These are phyloP conservation scores for Pseudocercospora musae DNA, from an alignment of 2,329 filamentous ascomycete species.

Conservation along the genomic window DNA sequence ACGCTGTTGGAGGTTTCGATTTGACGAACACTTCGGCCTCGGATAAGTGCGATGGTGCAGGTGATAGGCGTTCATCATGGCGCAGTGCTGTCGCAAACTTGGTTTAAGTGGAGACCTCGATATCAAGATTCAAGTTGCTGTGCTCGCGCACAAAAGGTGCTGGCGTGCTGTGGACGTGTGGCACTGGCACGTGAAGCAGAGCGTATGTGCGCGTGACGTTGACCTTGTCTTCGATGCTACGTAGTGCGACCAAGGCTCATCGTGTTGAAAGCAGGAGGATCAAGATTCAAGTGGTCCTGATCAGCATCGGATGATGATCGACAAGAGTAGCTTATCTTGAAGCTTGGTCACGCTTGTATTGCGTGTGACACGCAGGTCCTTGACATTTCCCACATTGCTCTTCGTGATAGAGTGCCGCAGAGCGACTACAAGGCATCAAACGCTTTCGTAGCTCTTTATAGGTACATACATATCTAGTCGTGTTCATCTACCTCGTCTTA, in stretches of 20 bases:
- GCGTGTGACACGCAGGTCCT: background rate
- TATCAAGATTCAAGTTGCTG: background rate
- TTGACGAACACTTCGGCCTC: background rate
- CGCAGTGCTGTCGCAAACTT: background rate
- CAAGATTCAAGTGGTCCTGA: background rate
- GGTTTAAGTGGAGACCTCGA: background rate
- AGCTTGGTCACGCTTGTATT: background rate
- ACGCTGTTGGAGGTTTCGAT: background rate
- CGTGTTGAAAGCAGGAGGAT: background rate
- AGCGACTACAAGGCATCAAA: background rate
- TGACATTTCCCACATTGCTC: background rate
- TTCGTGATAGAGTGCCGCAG: background rate
- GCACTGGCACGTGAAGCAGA: background rate
- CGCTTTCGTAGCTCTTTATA: conserved; percentile 5
- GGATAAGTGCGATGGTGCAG: background rate
- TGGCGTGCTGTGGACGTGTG: background rate
- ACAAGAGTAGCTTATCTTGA: background rate
- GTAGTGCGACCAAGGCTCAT: background rate
- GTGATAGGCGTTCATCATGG: background rate
- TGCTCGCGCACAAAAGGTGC: background rate
- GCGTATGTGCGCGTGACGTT: background rate
- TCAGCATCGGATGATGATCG: background rate
- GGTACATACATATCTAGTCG: conserved; percentile 4
- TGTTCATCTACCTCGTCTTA: conserved; percentile 21
- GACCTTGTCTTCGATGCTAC: background rate